Base-by-base conservation (phyloP, 2,329 filamentous ascomycete genomes). In the Penicillium sp. region DNA sequence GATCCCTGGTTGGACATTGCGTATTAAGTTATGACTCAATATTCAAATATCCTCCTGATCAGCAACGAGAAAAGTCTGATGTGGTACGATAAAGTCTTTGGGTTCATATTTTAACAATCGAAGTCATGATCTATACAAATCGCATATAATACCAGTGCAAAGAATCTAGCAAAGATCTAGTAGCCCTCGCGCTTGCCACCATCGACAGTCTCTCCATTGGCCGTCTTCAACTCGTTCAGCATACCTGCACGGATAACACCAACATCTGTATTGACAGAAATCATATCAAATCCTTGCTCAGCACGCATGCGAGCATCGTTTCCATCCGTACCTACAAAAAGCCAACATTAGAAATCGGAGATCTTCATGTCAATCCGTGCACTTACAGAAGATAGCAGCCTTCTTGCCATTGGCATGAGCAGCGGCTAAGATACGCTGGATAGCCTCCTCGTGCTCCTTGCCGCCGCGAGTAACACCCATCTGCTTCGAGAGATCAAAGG, bases 301-400 rank as follows among this genome's bases (percentile, higher is more conserved):
- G 59, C 58, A 11, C 67, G 65, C 27, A 45, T 50, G 9, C 56
- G 59, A 6, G 69, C 66, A 45, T 70, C 65, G 13, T 55, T 55
- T 2, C 69, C 69, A 50, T 64, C 56, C 23, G 64, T 59, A 34
- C 64, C 64, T 67, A 36, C 4, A 29, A 8, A 11, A n/a, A 11
- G 3, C 2, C 1, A 8, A 26, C 10, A 31, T 49, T 32, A 47
- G 46, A 9, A 16, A 27, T n/a, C 4, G 46, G 46, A 9, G 14
- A 27, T n/a, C 4, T 4, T 1, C 3, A 10, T n/a, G n/a, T 40
- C n/a, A 16, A 11, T 8, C 8, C 2, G 14, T 6, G 16, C 1
- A 60, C 59, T n/a, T 59, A 66, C 69, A 71, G 57, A 71, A 72
- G 24, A 72, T 71, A 36, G 68, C 69, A 22, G 67, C 67, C 51